Base-by-base conservation (phyloP, 257 asterid species). In the Fraxinus anomala region DNA sequence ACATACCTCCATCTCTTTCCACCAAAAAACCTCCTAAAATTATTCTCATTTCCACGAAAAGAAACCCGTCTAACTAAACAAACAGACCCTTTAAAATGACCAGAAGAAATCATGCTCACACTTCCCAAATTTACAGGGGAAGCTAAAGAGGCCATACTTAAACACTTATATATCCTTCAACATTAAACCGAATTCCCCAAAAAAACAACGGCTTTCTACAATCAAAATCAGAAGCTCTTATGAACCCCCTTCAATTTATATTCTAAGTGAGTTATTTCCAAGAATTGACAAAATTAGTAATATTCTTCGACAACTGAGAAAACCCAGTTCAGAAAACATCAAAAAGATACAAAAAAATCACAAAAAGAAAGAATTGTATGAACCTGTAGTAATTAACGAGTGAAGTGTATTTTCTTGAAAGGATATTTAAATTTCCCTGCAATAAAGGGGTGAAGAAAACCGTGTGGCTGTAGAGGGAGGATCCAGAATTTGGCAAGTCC, bases 101-200 rank as follows among this genome's bases (percentile, higher is more conserved):
- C 89, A 37, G 91, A 80, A 34, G 98, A 89, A 78, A 85, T 85
- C 85, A 88, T 79, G 77, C 88, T 91, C 82, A 86, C 84, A 77
- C 97, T 89, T 84, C 99, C 98, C 93, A 96, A 84, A 87, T 85
- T 92, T 82, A 87, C 95, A 13, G 91, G 89, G 95, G 98, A 96
- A 96, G 97, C 96, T 83, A 89, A 87, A 78, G 87, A 84, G 91
- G 92, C 86, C 99, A 96, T 96, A 78, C 80, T 75, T 26, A 66
- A 40, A 70, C 77, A 73, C 79, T 77, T 86, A 87, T 47, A 81
- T 68, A 72, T 42, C 51, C 78, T 84, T 67, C 85, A 86, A 83
- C 91, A 89, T 89, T 77, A 56, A 76, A 67, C 49, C 65, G 72
- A 24, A n/a, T 3, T 49, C 6, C 84, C 28, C 24, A 31, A 33